Percentiles rank a stretch among this genome's conserved stretches.
phyloP scores from a whole-genome alignment of 2,329 filamentous ascomycete genomes.

The Diplodia corticola region DNA sequence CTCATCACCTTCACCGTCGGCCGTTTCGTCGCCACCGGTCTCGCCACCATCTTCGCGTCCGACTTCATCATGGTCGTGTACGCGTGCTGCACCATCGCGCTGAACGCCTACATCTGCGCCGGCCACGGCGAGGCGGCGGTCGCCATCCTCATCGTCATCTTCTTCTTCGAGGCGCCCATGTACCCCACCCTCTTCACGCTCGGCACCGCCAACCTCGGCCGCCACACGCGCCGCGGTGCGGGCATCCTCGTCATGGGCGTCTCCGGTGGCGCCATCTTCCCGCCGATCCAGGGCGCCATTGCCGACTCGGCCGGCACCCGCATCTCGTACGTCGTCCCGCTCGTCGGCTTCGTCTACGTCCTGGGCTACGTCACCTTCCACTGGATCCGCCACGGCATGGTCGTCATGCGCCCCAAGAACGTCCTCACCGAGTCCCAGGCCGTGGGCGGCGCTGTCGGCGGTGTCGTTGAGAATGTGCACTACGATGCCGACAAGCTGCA shows the following conservation, averaged over 20 bases:
- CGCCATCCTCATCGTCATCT: slow-evolving; percentile 38
- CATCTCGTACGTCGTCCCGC: slow-evolving; percentile 48
- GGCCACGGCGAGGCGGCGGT: slow-evolving; percentile 35
- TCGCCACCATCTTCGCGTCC: slow-evolving; percentile 36
- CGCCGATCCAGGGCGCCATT: slow-evolving; percentile 40
- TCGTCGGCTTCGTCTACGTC: slow-evolving; percentile 47
- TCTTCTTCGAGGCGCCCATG: slow-evolving; percentile 42
- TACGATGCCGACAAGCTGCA: slow-evolving; percentile 15
- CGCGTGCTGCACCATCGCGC: slow-evolving; percentile 25
- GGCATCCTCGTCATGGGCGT: slow-evolving; percentile 46
- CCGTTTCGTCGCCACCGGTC: slow-evolving; percentile 34
- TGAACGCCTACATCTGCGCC: slow-evolving; percentile 37
- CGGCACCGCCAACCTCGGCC: slow-evolving; percentile 42
- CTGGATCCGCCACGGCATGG: slow-evolving; percentile 36
- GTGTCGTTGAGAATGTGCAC: slow-evolving; percentile 17
- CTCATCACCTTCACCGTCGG: slow-evolving; percentile 43
- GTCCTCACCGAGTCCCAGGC: slow-evolving; percentile 25
- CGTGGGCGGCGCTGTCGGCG: slow-evolving; percentile 26
- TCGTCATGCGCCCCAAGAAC: slow-evolving; percentile 37
- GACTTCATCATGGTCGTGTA: slow-evolving; percentile 42
- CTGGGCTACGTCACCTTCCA: slow-evolving; percentile 35
- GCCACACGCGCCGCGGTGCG: slow-evolving; percentile 42
- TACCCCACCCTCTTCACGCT: slow-evolving; percentile 44
- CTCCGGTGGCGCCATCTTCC: slow-evolving; percentile 38
- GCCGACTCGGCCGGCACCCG: slow-evolving; percentile 43